Evolutionary conservation across 345 rosid species (phyloP), one percentile per base, ranked within the genome.

Genomic region (Salix exigua): DNA sequence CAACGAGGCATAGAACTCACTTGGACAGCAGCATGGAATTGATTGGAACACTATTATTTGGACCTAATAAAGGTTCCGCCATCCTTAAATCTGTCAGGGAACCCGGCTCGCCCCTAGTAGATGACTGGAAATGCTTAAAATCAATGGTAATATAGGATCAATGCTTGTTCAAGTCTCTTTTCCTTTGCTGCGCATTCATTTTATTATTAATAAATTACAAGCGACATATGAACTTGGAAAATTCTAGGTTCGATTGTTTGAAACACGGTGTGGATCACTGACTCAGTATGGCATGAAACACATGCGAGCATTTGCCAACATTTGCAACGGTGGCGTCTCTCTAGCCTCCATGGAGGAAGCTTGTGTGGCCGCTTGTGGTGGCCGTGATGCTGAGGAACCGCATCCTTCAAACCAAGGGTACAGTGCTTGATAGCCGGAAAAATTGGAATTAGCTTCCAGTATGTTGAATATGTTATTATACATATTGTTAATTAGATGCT

Each of bases 251-350:
- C 94, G 91, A 0, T 17, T 81, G 35, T 95, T 93, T 33, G 99
- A 95, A 78, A 84, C 70, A 40, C 86, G 85, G 28, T 93, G 99
- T 16, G 98, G 98, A 28, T 90, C 90, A 1, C 85, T 95, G 68
- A 91, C 96, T 14, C 96, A 91, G 73, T 95, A 95, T 73, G 99
- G 98, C 19, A 91, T 95, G 98, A 95, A 91, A 83, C 98, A 93
- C 83, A 95, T 89, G 97, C 87, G 99, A 26, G 94, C 89, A 44
- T 94, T 96, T 76, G 97, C 99, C 37, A 96, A 96, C 74, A 80
- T 90, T 25, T 94, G 99, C 87, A 94, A 94, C 81, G 77, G 75
- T 2, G 89, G 90, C 7, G 82, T 90, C 46, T 66, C 91, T 0
- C 79, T 55, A 35, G 86, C 82, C 50, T 38, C 78, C 2, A 79